These are phyloP conservation scores for Pyrenochaeta sp. DNA, from an alignment of 2,329 filamentous ascomycete species.

Conservation along the genomic window DNA sequence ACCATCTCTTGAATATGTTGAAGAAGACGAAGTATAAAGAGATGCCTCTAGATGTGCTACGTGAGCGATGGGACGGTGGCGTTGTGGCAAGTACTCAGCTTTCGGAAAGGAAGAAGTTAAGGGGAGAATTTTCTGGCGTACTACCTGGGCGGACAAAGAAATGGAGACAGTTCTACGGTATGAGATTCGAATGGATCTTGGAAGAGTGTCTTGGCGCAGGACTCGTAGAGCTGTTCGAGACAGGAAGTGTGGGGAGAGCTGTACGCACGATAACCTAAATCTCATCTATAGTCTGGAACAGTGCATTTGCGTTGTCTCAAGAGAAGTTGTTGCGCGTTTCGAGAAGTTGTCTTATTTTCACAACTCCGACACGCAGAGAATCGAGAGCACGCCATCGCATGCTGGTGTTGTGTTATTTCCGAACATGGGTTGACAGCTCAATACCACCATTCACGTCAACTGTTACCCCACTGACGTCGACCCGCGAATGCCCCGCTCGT, in stretches of 20 bases:
- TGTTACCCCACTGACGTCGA: constrained; percentile 3
- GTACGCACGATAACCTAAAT: constrained; percentile 49
- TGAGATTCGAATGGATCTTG: constrained; percentile 75
- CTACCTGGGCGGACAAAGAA: constrained; percentile 69
- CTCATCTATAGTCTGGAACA: neutral
- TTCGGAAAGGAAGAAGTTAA: constrained; percentile 59
- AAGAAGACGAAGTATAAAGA: constrained; percentile 68
- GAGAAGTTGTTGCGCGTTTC: neutral
- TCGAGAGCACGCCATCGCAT: neutral
- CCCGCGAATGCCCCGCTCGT: neutral
- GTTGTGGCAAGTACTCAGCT: constrained; percentile 57
- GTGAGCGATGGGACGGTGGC: constrained; percentile 76
- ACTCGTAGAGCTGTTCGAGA: constrained; percentile 77
- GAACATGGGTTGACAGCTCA: neutral
- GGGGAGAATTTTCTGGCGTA: constrained; percentile 66
- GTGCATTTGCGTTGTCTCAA: neutral
- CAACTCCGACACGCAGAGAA: neutral
- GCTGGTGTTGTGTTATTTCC: constrained; percentile 1
- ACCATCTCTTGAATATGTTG: constrained; percentile 68
- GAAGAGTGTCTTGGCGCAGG: constrained; percentile 76
- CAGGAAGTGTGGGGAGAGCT: constrained; percentile 74
- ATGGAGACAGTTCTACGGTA: constrained; percentile 75
- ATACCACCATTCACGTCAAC: neutral
- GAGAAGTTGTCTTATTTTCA: neutral
- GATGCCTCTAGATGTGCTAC: constrained; percentile 67